Conservation (phyloP, 306 rosid species). For the Fragaria nilgerrensis region DNA sequence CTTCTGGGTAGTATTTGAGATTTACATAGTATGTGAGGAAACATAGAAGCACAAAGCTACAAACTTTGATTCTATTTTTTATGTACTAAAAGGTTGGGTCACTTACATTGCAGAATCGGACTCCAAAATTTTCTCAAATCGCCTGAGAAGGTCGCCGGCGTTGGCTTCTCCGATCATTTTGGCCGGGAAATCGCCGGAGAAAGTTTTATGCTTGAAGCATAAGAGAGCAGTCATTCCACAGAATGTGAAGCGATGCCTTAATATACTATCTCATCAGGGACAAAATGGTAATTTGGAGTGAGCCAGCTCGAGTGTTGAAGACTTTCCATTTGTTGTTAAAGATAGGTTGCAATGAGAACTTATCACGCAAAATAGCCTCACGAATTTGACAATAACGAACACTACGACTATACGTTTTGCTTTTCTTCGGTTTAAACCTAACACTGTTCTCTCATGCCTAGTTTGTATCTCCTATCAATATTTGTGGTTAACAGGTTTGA, state of each 20-base stretch:
- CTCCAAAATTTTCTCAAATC: conserved; percentile 62
- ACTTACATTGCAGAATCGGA: conserved; percentile 72
- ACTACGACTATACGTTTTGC: no score
- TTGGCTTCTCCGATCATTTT: conserved; percentile 40
- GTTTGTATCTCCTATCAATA: no score
- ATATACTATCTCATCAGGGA: background rate
- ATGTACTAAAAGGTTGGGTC: background rate
- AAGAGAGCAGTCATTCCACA: background rate
- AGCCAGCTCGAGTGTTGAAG: background rate
- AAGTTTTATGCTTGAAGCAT: background rate
- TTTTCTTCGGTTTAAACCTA: no score
- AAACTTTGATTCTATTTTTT: background rate
- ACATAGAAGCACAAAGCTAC: background rate
- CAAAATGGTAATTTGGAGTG: background rate
- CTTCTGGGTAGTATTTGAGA: background rate
- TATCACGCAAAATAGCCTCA: background rate
- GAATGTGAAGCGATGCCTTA: background rate
- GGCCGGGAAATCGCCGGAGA: background rate
- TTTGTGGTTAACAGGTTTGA: no score
- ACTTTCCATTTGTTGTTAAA: background rate
- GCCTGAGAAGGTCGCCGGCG: conserved; percentile 44
- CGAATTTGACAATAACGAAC: no score
- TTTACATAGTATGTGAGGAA: background rate
- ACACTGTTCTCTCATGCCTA: no score
- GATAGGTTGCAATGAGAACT: background rate